Evolutionary conservation across 2,329 filamentous ascomycete species (phyloP).

Genomic region (Botrytis hyacinthi): DNA sequence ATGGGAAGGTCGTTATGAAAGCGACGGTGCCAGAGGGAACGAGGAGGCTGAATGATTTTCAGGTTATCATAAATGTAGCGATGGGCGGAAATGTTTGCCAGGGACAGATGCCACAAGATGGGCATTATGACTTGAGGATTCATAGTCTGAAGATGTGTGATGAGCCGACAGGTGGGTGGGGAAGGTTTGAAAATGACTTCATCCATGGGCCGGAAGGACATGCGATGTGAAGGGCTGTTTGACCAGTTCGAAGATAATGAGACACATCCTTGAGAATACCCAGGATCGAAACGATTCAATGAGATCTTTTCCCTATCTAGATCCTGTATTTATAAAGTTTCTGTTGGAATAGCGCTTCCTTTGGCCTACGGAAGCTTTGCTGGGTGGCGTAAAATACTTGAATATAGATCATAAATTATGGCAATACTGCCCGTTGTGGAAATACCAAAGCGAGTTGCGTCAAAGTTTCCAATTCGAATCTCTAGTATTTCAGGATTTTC

Average conservation of each 20-base stretch:
- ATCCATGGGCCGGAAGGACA: conserved; percentile 21
- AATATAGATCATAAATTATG: neutral
- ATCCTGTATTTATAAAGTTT: neutral
- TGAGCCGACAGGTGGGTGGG: conserved; percentile 55
- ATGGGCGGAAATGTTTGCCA: conserved; percentile 60
- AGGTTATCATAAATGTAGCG: conserved; percentile 58
- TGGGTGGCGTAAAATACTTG: neutral
- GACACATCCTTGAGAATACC: neutral
- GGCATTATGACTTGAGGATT: conserved; percentile 56
- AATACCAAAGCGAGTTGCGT: neutral
- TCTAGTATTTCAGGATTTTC: neutral
- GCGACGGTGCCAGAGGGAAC: conserved; percentile 52
- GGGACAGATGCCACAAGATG: conserved; percentile 51
- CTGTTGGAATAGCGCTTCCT: neutral
- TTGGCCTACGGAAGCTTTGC: neutral
- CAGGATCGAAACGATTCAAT: neutral
- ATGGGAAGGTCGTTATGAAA: conserved; percentile 57
- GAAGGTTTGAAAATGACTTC: conserved; percentile 53
- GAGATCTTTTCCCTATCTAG: neutral
- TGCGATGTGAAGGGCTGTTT: conserved; percentile 2
- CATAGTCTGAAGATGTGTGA: conserved; percentile 52
- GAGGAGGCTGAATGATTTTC: conserved; percentile 54
- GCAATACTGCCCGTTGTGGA: neutral
- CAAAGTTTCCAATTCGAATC: neutral
- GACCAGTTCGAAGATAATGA: neutral